Conservation (phyloP, 139 green algal species). For the Tetratostichococcus sp. region DNA sequence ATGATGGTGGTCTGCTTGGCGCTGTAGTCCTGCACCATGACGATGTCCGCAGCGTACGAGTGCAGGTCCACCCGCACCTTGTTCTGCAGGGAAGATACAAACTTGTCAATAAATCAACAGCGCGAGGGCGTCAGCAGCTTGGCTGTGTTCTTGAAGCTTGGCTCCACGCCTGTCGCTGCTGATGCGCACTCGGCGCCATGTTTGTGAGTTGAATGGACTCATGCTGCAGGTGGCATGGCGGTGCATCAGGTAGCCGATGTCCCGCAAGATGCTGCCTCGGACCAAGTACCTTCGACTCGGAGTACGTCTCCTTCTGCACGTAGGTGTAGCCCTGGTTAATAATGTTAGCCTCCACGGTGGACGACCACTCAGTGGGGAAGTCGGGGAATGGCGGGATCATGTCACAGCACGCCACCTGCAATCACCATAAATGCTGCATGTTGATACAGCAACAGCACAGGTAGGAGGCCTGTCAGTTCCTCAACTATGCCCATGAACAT, state of each 20-base stretch:
- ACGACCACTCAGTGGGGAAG: neutral
- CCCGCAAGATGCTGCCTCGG: no score
- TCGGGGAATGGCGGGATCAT: neutral
- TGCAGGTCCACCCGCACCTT: neutral
- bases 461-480: no score
- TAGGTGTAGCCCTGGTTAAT: slow-evolving; percentile 3
- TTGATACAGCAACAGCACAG: neutral
- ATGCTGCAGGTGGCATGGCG: no score
- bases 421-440: neutral
- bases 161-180: no score
- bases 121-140: no score
- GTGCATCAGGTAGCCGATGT: no score
- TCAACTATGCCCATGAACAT: no score
- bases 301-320: neutral
- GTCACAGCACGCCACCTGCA: neutral
- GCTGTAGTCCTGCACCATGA: neutral
- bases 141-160: no score
- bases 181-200: no score
- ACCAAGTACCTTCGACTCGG: no score
- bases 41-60: neutral
- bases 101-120: no score
- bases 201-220: no score
- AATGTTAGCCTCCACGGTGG: slow-evolving; percentile 1
- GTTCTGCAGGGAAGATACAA: neutral
- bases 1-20: neutral